Base-by-base conservation (phyloP, 306 rosid genomes). In the Pterocarpus santalinus region DNA sequence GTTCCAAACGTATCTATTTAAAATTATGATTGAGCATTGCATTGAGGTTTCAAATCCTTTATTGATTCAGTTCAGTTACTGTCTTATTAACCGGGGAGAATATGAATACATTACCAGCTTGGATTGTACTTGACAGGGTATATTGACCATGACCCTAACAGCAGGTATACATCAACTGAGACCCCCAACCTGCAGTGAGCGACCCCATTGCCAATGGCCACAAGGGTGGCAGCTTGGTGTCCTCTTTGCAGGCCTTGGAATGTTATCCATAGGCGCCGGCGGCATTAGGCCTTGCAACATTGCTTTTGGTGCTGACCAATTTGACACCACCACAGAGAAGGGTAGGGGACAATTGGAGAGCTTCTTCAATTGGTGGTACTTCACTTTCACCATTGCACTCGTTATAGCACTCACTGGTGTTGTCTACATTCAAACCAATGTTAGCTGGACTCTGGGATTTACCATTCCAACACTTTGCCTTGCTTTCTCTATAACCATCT, bases 311-410 rank as follows among this genome's bases (percentile, higher is more conserved):
- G 98, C 92, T 5, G 95, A 94, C 65, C 97, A 94, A 53, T 94
- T 92, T 56, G 92, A 95, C 76, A 72, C 90, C 13, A 85, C 16
- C 2, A 95, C 92, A n/a, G 81, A 81, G 8, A 87, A 87, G 73
- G 98, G 98, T 1, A 92, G 53, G 66, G 80, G 67, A 16, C 94
- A 90, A 79, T 71, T 94, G 1, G 87, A 87, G 82, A 90, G 97
- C 79, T 94, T 94, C 85, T 94, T 90, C 86, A 91, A 92, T 46
- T 91, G 97, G 97, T 92, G 98, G 98, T 94, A 94, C 82, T 88
- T 94, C 85, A 69, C 88, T 49, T 91, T 94, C 75, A 91, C 92
- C 43, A n/a, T 88, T 65, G 92, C 97, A 32, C 89, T 92, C 4
- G 56, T 91, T 49, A 28, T 92, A 17, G 95, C 94, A 28, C 94